phyloP scores from a whole-genome alignment of 2,329 filamentous ascomycete genomes.

The Fulvia fulva region DNA sequence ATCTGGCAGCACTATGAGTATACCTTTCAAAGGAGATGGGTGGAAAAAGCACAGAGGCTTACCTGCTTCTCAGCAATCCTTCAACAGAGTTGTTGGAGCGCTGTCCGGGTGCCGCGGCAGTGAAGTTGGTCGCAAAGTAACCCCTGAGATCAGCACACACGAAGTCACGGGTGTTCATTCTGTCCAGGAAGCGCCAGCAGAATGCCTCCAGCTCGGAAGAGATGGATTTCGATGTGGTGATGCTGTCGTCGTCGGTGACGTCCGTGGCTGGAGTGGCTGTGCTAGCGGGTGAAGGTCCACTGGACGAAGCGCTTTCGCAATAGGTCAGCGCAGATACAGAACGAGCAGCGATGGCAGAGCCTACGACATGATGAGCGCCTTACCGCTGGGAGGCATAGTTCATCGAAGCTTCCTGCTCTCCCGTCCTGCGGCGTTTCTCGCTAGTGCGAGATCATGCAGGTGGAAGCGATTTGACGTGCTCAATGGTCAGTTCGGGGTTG shows the following conservation, averaged over 20 bases:
- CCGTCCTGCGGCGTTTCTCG: too few species aligned
- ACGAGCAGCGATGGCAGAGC: neutral
- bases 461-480: too few species aligned
- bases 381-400: too few species aligned
- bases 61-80: neutral
- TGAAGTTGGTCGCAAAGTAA: conserved; percentile 7
- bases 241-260: too few species aligned
- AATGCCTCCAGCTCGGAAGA: conserved; percentile 7
- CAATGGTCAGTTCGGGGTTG: too few species aligned
- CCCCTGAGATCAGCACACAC: neutral
- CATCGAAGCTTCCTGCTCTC: too few species aligned
- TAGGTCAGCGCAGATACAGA: neutral
- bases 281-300: neutral
- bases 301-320: neutral
- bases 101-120: conserved; percentile 1
- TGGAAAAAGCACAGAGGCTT: neutral
- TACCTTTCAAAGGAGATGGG: neutral
- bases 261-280: neutral
- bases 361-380: neutral
- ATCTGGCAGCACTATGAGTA: neutral
- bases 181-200: conserved; percentile 8
- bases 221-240: neutral
- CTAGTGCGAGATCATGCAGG: too few species aligned
- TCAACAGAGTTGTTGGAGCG: conserved; percentile 1
- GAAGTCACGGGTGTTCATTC: conserved; percentile 10